Evolutionary conservation across 2,329 filamentous ascomycete species (phyloP).

Genomic region (Calonectria hongkongensis): DNA sequence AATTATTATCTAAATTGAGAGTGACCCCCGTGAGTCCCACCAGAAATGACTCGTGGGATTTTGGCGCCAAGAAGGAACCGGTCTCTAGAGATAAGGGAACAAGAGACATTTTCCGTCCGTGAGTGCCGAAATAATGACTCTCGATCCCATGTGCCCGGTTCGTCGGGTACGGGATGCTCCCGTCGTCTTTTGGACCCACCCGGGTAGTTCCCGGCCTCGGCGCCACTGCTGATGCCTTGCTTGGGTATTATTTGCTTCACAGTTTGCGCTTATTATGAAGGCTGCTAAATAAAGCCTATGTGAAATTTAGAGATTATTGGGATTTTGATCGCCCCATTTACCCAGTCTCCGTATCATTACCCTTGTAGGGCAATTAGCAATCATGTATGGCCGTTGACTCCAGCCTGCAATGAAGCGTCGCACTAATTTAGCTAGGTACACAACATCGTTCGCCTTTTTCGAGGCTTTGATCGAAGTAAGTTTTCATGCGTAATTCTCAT

Average conservation of each 20-base stretch:
- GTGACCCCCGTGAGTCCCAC: neutral
- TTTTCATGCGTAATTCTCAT: neutral
- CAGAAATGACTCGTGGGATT: too few species aligned
- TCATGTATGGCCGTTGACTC: neutral
- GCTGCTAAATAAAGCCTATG: neutral
- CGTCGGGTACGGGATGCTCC: neutral
- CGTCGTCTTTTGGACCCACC: neutral
- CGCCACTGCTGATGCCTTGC: neutral
- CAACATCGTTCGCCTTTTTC: conserved; percentile 27
- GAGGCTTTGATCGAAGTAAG: conserved; percentile 20
- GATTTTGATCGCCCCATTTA: neutral
- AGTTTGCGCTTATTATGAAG: neutral
- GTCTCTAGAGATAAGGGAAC: neutral
- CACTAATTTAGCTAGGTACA: conserved; percentile 18
- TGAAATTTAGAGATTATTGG: neutral
- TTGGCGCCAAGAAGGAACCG: neutral
- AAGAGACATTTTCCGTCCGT: neutral
- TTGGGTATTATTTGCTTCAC: neutral
- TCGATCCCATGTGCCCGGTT: neutral
- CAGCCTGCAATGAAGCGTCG: too few species aligned
- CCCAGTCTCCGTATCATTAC: neutral
- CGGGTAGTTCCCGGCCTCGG: conserved; percentile 8
- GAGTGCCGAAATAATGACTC: neutral
- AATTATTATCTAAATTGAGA: neutral
- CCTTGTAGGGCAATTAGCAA: neutral